Evolutionary conservation across 441 rosid genomes (phyloP).

Genomic region (Aleurites moluccanus): DNA sequence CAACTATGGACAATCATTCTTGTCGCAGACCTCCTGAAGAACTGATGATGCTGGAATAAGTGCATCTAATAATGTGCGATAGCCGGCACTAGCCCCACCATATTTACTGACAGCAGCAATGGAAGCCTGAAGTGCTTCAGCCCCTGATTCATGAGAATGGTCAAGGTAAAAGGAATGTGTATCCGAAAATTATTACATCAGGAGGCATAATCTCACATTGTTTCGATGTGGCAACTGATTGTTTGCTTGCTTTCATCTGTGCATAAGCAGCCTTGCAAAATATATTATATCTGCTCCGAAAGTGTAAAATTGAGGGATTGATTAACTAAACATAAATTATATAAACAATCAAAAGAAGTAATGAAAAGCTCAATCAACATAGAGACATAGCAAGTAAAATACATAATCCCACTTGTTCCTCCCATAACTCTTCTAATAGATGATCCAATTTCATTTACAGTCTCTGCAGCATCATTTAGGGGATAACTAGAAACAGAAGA

Average conservation of each 20-base stretch:
- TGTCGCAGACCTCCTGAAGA: slow-evolving; percentile 66
- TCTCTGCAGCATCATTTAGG: slow-evolving; percentile 86
- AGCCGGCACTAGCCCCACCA: slow-evolving; percentile 92
- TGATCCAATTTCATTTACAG: slow-evolving; percentile 85
- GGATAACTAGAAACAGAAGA: slow-evolving; percentile 70
- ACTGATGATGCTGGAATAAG: slow-evolving; percentile 86
- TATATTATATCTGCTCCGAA: slow-evolving; percentile 60
- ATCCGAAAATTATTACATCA: slow-evolving; percentile 14
- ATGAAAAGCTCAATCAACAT: slow-evolving; percentile 21
- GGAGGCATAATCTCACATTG: slow-evolving; percentile 61
- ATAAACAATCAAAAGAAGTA: not conserved
- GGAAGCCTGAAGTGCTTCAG: slow-evolving; percentile 81
- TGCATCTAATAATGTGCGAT: slow-evolving; percentile 88
- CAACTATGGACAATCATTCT: slow-evolving; percentile 1
- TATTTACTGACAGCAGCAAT: slow-evolving; percentile 85
- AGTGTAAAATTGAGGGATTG: slow-evolving; percentile 15
- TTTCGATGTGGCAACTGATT: slow-evolving; percentile 57
- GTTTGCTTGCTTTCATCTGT: slow-evolving; percentile 54
- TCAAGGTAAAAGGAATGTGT: slow-evolving; percentile 12
- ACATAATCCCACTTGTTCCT: slow-evolving; percentile 97
- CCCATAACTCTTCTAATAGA: slow-evolving; percentile 91
- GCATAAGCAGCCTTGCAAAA: slow-evolving; percentile 91
- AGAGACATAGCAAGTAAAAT: slow-evolving; percentile 27
- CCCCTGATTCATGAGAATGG: slow-evolving; percentile 58
- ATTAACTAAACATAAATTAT: not conserved